Evolutionary conservation across 345 rosid genomes (phyloP).

Genomic region (Syzygium grande): DNA sequence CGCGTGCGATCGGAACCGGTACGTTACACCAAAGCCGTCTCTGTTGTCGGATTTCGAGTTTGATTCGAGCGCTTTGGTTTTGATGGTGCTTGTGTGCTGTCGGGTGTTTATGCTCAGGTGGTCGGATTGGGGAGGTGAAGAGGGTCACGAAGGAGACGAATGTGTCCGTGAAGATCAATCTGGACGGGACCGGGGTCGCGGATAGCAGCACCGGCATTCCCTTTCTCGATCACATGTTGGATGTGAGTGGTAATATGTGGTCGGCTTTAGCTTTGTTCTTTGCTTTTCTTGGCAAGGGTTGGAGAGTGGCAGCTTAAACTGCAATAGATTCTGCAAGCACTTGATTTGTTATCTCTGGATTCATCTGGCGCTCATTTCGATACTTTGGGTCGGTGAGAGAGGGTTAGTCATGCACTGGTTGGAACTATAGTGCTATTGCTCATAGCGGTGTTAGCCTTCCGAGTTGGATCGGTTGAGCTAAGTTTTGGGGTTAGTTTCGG

Average conservation of each 20-base stretch:
- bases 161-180: conserved; percentile 60
- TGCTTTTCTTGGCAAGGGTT: neutral
- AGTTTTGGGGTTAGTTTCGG: neutral
- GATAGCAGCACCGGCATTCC: conserved; percentile 73
- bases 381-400: neutral
- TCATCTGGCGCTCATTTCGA: neutral
- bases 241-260: conserved; percentile 26
- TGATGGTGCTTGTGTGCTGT: too few relatives aligned
- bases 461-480: neutral
- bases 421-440: neutral
- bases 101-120: conserved; percentile 5
- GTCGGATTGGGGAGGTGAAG: conserved; percentile 69
- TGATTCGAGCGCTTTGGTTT: too few relatives aligned
- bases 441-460: neutral
- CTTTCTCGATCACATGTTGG: conserved; percentile 91
- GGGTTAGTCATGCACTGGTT: neutral
- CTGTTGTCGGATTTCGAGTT: too few relatives aligned
- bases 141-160: conserved; percentile 84
- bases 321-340: neutral
- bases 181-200: conserved; percentile 84
- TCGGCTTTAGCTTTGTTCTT: neutral
- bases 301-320: neutral
- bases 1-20: too few relatives aligned
- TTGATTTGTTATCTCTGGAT: neutral
- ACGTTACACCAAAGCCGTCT: too few relatives aligned